These are phyloP conservation scores for Dactylellina leptospora DNA, from an alignment of 2,329 filamentous ascomycete genomes.

Conservation along the genomic window DNA sequence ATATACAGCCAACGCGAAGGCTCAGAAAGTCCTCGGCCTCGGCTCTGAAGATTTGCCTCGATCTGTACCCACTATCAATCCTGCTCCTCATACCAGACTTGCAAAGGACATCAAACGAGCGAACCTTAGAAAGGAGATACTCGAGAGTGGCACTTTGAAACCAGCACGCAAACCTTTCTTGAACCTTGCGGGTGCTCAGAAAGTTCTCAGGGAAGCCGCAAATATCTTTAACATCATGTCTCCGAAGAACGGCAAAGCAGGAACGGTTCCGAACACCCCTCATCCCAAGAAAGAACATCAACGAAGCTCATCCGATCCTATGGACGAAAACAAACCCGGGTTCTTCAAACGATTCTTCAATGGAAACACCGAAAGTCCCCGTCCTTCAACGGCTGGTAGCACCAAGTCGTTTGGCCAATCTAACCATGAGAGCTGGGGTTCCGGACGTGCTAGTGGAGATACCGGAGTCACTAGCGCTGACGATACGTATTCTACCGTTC, in stretches of 20 bases:
- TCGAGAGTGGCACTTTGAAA: background rate
- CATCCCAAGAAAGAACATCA: background rate
- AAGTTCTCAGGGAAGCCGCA: background rate
- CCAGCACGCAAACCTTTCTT: background rate
- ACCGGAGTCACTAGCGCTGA: constrained; percentile 40
- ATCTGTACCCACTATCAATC: background rate
- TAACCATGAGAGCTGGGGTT: constrained; percentile 41
- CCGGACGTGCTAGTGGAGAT: constrained; percentile 38
- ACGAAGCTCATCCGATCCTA: constrained; percentile 8
- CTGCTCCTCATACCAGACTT: constrained; percentile 2
- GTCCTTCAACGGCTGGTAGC: constrained; percentile 40
- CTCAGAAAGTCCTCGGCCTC: constrained; percentile 11
- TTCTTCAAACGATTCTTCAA: constrained; percentile 32
- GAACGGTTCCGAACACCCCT: background rate
- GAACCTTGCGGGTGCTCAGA: background rate
- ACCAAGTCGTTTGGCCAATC: constrained; percentile 37
- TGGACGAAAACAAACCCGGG: constrained; percentile 5
- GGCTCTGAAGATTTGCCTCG: background rate
- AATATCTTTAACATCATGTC: background rate
- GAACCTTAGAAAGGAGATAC: constrained; percentile 7
- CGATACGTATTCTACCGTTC: constrained; percentile 7
- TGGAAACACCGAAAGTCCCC: constrained; percentile 9
- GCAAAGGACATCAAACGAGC: constrained; percentile 25
- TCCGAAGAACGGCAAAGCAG: background rate
- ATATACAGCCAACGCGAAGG: no score